These are phyloP conservation scores for Dictyostelium citrinum DNA, from an alignment of 78 protist genomes.

Conservation along the genomic window DNA sequence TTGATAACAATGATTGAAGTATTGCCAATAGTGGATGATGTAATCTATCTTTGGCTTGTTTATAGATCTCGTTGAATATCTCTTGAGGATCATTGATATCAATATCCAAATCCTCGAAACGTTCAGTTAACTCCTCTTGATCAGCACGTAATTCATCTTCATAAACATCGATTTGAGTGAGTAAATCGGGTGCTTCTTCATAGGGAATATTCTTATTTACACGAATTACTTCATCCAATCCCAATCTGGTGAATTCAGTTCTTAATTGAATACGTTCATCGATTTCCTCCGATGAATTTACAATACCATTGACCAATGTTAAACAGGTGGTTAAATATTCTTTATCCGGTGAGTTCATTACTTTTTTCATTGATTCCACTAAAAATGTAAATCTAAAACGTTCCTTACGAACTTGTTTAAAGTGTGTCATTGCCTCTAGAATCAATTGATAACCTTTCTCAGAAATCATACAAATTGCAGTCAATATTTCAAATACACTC, in stretches of 20 bases:
- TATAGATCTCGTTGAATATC: not conserved
- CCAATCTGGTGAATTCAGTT: conserved; percentile 32
- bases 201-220: conserved; percentile 27
- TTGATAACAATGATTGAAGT: conserved; percentile 34
- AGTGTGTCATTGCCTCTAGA: conserved; percentile 55
- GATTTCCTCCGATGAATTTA: conserved; percentile 43
- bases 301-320: conserved; percentile 40
- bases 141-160: conserved; percentile 57
- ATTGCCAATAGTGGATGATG: conserved; percentile 48
- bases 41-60: not conserved
- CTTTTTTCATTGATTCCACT: conserved; percentile 40
- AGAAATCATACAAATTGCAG: conserved; percentile 46
- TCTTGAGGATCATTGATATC: conserved; percentile 44
- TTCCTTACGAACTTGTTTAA: conserved; percentile 27
- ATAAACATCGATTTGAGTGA: conserved; percentile 68
- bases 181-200: conserved; percentile 44
- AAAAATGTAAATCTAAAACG: conserved; percentile 22
- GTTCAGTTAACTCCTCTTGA: conserved; percentile 44
- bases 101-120: conserved; percentile 15
- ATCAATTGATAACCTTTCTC: conserved; percentile 38
- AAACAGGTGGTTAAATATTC: conserved; percentile 49
- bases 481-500: conserved; percentile 36
- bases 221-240: conserved; percentile 10
- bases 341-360: not conserved
- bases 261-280: conserved; percentile 64